These are phyloP conservation scores for Venturiaceae sp. DNA, from an alignment of 2,329 filamentous ascomycete genomes.

Conservation along the genomic window DNA sequence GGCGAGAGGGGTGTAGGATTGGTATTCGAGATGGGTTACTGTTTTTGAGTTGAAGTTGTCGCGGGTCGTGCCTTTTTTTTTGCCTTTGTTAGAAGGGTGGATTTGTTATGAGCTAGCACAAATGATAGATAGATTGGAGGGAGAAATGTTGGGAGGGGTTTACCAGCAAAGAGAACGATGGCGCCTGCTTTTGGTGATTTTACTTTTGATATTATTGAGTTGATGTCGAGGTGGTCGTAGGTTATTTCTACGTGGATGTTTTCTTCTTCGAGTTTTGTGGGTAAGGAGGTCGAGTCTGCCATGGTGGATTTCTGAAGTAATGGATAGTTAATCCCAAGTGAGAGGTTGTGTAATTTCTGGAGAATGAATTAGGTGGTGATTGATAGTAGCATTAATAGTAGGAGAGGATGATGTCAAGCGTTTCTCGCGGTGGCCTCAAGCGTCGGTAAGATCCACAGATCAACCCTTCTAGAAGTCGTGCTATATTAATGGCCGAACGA, in stretches of 20 bases:
- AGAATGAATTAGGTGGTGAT: too few species aligned
- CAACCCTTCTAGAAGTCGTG: neutral
- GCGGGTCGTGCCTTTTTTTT: conserved; percentile 66
- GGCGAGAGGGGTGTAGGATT: conserved; percentile 61
- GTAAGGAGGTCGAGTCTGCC: neutral
- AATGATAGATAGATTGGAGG: too few species aligned
- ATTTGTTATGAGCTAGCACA: too few species aligned
- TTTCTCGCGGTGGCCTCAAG: neutral
- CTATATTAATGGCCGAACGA: neutral
- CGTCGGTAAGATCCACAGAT: neutral
- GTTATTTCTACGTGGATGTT: conserved; percentile 61
- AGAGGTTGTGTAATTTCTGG: too few species aligned
- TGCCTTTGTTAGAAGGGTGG: conserved; percentile 17
- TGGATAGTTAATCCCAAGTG: too few species aligned
- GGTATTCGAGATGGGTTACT: conserved; percentile 69
- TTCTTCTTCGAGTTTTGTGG: conserved; percentile 24
- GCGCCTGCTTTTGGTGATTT: conserved; percentile 65
- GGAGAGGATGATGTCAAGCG: neutral
- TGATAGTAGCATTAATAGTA: too few species aligned
- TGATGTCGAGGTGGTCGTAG: conserved; percentile 47
- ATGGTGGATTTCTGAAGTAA: too few species aligned
- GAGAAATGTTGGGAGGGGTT: neutral
- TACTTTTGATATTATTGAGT: conserved; percentile 53
- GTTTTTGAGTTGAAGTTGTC: conserved; percentile 62
- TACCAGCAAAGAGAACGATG: conserved; percentile 68